Percentiles rank a stretch among this genome's conserved stretches.
These are phyloP conservation scores for Corylus heterophylla DNA, from an alignment of 306 rosid genomes.

Conservation along the genomic window DNA sequence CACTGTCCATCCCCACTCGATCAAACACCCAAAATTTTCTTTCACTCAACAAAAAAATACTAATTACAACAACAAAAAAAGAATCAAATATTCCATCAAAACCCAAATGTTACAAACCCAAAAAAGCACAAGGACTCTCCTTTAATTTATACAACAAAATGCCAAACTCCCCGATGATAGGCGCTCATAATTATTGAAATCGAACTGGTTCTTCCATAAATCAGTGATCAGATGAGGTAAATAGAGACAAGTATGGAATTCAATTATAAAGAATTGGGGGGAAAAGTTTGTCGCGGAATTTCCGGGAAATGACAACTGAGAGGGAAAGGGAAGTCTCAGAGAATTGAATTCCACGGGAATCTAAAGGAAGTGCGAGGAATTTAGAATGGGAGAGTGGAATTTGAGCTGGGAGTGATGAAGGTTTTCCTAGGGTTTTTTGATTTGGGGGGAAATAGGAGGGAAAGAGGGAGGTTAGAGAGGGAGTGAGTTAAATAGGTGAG, in stretches of 20 bases:
- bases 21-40: constrained; percentile 17
- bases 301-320: constrained; percentile 14
- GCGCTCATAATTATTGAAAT: neutral
- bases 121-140: neutral
- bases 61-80: neutral
- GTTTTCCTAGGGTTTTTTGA: constrained; percentile 45
- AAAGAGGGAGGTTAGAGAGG: neutral
- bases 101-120: constrained; percentile 14
- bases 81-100: constrained; percentile 21
- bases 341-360: constrained; percentile 15
- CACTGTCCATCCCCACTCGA: constrained; percentile 62
- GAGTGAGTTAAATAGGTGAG: neutral
- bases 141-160: constrained; percentile 8
- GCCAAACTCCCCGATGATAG: neutral
- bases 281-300: constrained; percentile 9
- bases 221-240: constrained; percentile 3
- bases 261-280: neutral
- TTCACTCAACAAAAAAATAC: neutral
- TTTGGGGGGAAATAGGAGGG: constrained; percentile 7
- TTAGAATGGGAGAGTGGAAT: constrained; percentile 1
- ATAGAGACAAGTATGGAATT: constrained; percentile 9
- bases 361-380: constrained; percentile 15
- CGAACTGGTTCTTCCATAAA: neutral
- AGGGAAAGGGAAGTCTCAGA: constrained; percentile 15
- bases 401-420: neutral